phyloP scores from a whole-genome alignment of 768 basidiomycete genomes.

The Leccinellum albellum region DNA sequence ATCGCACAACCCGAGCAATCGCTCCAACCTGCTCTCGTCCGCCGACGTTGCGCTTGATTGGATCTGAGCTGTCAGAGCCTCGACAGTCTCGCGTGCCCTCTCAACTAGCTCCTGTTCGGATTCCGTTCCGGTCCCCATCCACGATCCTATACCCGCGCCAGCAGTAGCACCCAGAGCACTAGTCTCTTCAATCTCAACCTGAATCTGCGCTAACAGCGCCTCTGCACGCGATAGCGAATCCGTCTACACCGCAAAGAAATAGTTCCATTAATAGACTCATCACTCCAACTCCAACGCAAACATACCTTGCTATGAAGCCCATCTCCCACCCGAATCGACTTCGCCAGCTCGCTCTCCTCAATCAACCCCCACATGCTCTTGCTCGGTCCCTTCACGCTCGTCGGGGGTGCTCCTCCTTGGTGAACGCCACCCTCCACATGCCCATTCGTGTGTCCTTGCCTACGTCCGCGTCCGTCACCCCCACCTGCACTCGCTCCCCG shows the following conservation, averaged over 20 bases:
- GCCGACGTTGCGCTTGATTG: neutral
- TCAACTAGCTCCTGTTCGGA: slow-evolving; percentile 26
- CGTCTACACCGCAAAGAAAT: neutral
- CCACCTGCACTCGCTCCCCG: slow-evolving; percentile 1
- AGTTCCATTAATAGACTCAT: neutral
- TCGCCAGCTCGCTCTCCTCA: slow-evolving; percentile 79
- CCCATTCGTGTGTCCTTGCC: neutral
- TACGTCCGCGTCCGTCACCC: neutral
- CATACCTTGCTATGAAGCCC: slow-evolving; percentile 40
- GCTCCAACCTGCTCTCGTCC: neutral
- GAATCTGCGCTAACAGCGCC: neutral
- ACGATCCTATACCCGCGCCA: neutral
- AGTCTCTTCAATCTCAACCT: neutral
- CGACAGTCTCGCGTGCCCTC: slow-evolving; percentile 19
- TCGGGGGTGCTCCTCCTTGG: slow-evolving; percentile 13
- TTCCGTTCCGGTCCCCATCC: neutral
- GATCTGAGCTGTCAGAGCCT: slow-evolving; percentile 34
- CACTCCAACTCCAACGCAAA: neutral
- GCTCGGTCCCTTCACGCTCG: slow-evolving; percentile 50
- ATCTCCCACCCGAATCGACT: slow-evolving; percentile 51
- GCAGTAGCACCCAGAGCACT: neutral
- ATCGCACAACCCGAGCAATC: neutral
- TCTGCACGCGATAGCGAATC: neutral
- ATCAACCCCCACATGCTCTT: slow-evolving; percentile 84
- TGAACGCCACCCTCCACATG: slow-evolving; percentile 7